Percentiles rank a stretch among this genome's conserved stretches.
Evolutionary conservation across 371 early-diverging fungal species (phyloP).

Genomic region (Mucor ambiguus): DNA sequence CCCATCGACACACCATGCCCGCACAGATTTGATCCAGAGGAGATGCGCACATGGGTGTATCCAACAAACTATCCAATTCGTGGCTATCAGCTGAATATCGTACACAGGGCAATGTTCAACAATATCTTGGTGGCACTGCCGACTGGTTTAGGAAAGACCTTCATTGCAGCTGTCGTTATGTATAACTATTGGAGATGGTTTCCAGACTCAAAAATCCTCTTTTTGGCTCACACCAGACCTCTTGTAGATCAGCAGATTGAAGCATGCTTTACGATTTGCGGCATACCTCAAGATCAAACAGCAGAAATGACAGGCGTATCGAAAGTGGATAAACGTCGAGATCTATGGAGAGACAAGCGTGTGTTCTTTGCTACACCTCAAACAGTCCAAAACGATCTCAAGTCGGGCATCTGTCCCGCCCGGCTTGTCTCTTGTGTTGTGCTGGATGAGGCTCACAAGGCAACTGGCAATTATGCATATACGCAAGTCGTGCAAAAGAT

Average conservation of each 20-base stretch:
- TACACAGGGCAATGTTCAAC: slow-evolving; percentile 72
- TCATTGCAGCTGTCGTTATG: slow-evolving; percentile 97
- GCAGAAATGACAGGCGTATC: slow-evolving; percentile 80
- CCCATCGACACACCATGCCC: slow-evolving; percentile 22
- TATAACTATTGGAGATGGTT: slow-evolving; percentile 95
- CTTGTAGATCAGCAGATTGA: slow-evolving; percentile 92
- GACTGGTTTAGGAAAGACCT: slow-evolving; percentile 94
- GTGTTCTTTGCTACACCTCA: slow-evolving; percentile 94
- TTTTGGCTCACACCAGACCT: slow-evolving; percentile 92
- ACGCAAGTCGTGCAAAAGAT: slow-evolving; percentile 69
- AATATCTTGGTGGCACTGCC: slow-evolving; percentile 93
- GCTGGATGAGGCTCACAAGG: slow-evolving; percentile 94
- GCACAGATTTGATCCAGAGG: slow-evolving; percentile 57
- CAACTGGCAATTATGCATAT: slow-evolving; percentile 86
- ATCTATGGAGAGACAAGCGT: slow-evolving; percentile 59
- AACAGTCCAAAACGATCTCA: slow-evolving; percentile 84
- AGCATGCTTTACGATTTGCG: slow-evolving; percentile 77
- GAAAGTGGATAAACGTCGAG: slow-evolving; percentile 54
- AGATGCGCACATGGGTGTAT: slow-evolving; percentile 77
- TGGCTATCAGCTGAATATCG: slow-evolving; percentile 89
- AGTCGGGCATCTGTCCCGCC: slow-evolving; percentile 53
- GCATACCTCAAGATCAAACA: slow-evolving; percentile 68
- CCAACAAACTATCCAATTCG: slow-evolving; percentile 80
- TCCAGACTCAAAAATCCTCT: slow-evolving; percentile 85
- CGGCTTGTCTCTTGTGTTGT: slow-evolving; percentile 73